Base-by-base conservation (phyloP, 176 grass and related monocot genomes). In the Lolium rigidum region DNA sequence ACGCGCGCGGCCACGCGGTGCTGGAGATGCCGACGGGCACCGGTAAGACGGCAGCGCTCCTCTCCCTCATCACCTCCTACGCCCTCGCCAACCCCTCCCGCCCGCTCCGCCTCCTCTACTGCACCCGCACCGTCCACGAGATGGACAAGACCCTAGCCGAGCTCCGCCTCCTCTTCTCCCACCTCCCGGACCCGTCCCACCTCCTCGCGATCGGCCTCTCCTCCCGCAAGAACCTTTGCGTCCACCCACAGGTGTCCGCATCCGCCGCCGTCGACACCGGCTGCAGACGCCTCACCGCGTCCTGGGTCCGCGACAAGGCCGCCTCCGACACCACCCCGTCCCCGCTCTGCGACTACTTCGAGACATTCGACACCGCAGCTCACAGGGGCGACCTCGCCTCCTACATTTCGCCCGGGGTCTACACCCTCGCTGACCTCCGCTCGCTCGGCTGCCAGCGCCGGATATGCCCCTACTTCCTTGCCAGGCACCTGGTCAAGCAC, bases 21-120 rank as follows among this genome's bases (percentile, higher is more conserved):
- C 90, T 98, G 2, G 95, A 98, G 93, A 95, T 98, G 95, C 95
- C 93, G 4, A 98, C 95, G 24, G 93, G 93, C 78, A 98, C 95
- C 25, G 95, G 95, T 78, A 98, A 98, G 89, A 98, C 95, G 57
- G 84, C 90, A 25, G 93, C 93, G 39, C 93, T 98, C 0, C 89
- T 98, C 77, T 98, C 93, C 62, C 90, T 98, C 74, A 91, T 98
- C 83, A 85, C 85, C 28, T 94, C 91, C 78, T 98, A 98, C 83
- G 83, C 90, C 64, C 80, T 95, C 46, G 82, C 93, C 64, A 86
- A 86, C 62, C 88, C 89, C 7, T 20, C 76, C 64, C 82, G 80
- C 58, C 90, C 85, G 12, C 88, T 98, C 61, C 94, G 93, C 62
- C 88, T 98, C 68, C 38, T 98, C 84, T 98, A 98, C 93, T 98